Percentiles rank a stretch among this genome's conserved stretches.
These are phyloP conservation scores for Podospora pseudoanserina DNA, from an alignment of 495 filamentous ascomycete species.

Conservation along the genomic window DNA sequence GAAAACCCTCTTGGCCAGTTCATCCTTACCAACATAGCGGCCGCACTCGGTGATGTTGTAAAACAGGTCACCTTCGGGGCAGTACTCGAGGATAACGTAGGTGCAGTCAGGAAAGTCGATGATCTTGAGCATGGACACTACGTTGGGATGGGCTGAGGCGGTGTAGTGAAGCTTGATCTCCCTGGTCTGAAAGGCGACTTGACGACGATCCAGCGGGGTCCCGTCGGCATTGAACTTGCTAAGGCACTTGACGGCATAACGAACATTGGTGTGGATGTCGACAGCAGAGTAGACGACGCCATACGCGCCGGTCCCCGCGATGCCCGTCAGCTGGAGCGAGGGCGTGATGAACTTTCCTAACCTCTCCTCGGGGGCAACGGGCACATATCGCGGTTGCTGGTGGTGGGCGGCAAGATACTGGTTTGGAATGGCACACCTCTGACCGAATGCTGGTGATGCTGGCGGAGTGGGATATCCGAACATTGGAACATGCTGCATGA, in stretches of 20 bases:
- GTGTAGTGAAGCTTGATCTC: conserved; percentile 90
- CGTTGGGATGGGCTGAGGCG: conserved; percentile 84
- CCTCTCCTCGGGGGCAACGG: conserved; percentile 70
- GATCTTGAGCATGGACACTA: conserved; percentile 92
- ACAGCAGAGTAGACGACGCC: conserved; percentile 93
- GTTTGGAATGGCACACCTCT: conserved; percentile 35
- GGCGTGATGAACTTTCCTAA: conserved; percentile 79
- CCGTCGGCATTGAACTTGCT: conserved; percentile 70
- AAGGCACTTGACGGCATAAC: conserved; percentile 94
- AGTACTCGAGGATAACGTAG: conserved; percentile 96
- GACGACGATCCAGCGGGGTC: conserved; percentile 77
- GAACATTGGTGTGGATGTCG: conserved; percentile 75
- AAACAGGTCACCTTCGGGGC: conserved; percentile 95
- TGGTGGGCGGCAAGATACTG: conserved; percentile 31
- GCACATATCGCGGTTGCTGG: conserved; percentile 41
- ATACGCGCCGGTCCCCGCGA: conserved; percentile 92
- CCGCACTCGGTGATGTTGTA: conserved; percentile 93
- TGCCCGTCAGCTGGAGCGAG: conserved; percentile 75
- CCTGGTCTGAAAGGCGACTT: conserved; percentile 83
- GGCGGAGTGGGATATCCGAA: conserved; percentile 53
- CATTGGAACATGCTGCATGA: conserved; percentile 53
- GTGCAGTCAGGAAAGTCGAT: conserved; percentile 90
- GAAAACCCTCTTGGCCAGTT: conserved; percentile 79
- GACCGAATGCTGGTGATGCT: conserved; percentile 48
- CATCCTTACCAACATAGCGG: conserved; percentile 89